Evolutionary conservation across 208 protist species (phyloP).

Genomic region (Trypanosoma lewisi): DNA sequence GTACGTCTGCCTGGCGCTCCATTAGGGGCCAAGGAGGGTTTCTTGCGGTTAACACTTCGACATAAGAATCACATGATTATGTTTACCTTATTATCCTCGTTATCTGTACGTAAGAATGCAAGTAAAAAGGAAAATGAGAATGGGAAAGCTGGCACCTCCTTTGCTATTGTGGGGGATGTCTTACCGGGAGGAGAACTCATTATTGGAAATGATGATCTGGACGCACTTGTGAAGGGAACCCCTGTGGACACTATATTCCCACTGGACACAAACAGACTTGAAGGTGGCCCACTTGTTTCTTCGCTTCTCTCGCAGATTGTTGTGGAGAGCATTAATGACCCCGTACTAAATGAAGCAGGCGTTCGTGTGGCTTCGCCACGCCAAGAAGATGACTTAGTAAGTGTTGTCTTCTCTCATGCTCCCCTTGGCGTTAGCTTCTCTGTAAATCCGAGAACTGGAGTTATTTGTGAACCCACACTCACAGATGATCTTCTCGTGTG

Average conservation of each 20-base stretch:
- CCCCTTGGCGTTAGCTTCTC: conserved; percentile 51
- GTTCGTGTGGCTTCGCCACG: neutral
- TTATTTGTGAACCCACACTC: conserved; percentile 48
- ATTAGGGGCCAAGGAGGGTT: conserved; percentile 8
- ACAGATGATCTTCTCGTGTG: conserved; percentile 37
- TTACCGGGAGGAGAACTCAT: conserved; percentile 1
- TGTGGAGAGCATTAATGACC: neutral
- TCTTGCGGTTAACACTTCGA: conserved; percentile 14
- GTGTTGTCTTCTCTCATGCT: conserved; percentile 41
- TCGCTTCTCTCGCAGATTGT: conserved; percentile 5
- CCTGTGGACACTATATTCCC: conserved; percentile 15
- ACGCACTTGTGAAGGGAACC: conserved; percentile 7
- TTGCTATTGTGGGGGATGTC: conserved; percentile 10
- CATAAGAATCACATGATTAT: neutral
- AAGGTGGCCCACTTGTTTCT: conserved; percentile 1
- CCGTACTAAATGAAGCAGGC: neutral
- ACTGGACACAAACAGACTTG: neutral
- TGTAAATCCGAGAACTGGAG: conserved; percentile 30
- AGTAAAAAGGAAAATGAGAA: neutral
- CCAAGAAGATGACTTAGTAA: conserved; percentile 15
- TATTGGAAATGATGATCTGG: conserved; percentile 1
- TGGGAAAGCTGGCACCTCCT: neutral
- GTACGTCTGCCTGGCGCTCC: conserved; percentile 16
- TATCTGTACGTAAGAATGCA: neutral
- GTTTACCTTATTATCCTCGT: neutral